phyloP scores from a whole-genome alignment of 2,329 filamentous ascomycete species.

The Venturia carpophila region DNA sequence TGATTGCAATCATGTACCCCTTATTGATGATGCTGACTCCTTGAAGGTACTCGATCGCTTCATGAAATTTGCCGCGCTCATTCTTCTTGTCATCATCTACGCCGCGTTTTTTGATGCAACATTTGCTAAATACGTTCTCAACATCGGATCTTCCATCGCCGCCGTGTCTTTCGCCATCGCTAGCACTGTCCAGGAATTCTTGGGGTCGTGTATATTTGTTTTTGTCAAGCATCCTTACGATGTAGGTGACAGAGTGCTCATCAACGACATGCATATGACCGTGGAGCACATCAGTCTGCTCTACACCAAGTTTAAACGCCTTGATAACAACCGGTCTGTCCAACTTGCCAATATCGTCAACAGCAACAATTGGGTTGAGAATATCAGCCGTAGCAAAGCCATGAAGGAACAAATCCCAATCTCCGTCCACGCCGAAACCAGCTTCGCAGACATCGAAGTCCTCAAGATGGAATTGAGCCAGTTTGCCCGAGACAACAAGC shows the following conservation, averaged over 20 bases:
- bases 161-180: slow-evolving; percentile 25
- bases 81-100: slow-evolving; percentile 28
- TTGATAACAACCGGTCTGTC: slow-evolving; percentile 25
- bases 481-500: slow-evolving; percentile 30
- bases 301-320: slow-evolving; percentile 29
- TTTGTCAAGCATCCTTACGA: slow-evolving; percentile 29
- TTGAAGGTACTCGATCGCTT: slow-evolving; percentile 27
- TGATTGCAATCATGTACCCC: background rate
- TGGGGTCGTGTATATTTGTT: slow-evolving; percentile 25
- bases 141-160: slow-evolving; percentile 18
- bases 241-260: slow-evolving; percentile 30
- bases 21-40: slow-evolving; percentile 21
- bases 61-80: slow-evolving; percentile 26
- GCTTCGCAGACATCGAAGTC: slow-evolving; percentile 33
- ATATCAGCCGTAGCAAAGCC: slow-evolving; percentile 29
- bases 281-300: slow-evolving; percentile 30
- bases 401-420: slow-evolving; percentile 30
- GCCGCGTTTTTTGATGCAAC: slow-evolving; percentile 27
- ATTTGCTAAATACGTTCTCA: slow-evolving; percentile 21
- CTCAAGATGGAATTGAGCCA: slow-evolving; percentile 29
- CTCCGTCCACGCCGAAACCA: slow-evolving; percentile 28
- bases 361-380: slow-evolving; percentile 33
- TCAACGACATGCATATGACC: slow-evolving; percentile 25
- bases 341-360: slow-evolving; percentile 32
- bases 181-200: slow-evolving; percentile 24